phyloP scores from a whole-genome alignment of 257 asterid genomes.

The Ligustrum vulgare region DNA sequence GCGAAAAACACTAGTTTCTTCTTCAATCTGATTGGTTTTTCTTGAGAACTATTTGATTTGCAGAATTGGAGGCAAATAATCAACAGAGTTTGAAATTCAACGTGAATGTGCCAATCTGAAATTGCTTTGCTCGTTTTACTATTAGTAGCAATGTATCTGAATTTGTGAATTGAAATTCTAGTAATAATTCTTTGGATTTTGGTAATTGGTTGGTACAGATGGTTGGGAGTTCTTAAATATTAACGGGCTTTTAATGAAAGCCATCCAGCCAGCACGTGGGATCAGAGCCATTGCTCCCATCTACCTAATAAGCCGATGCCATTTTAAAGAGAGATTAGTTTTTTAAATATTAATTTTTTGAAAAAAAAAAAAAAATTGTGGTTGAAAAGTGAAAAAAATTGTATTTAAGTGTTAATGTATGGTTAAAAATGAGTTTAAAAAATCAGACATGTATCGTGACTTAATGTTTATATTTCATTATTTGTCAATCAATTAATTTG shows the following conservation, averaged over 20 bases:
- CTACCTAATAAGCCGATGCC: too few relatives aligned
- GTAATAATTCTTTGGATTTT: too few relatives aligned
- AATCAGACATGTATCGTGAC: too few relatives aligned
- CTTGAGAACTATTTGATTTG: slow-evolving; percentile 25
- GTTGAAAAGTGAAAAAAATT: too few relatives aligned
- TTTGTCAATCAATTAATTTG: too few relatives aligned
- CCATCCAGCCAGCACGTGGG: slow-evolving; percentile 37
- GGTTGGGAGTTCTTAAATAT: slow-evolving; percentile 52
- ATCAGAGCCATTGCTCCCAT: not conserved
- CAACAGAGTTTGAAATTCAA: not conserved
- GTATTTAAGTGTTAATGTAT: too few relatives aligned
- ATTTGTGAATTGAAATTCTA: slow-evolving; percentile 18
- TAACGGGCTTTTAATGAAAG: slow-evolving; percentile 24
- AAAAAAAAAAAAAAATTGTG: too few relatives aligned
- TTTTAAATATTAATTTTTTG: too few relatives aligned
- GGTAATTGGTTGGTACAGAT: slow-evolving; percentile 56
- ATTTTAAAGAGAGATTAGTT: too few relatives aligned
- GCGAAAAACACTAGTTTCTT: slow-evolving; percentile 29
- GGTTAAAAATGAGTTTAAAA: too few relatives aligned
- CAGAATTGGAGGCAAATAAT: slow-evolving; percentile 15
- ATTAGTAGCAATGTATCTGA: slow-evolving; percentile 17
- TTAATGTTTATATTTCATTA: too few relatives aligned
- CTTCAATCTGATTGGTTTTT: slow-evolving; percentile 28
- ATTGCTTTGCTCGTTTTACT: not conserved
- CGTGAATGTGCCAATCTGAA: slow-evolving; percentile 39